Base-by-base conservation (phyloP, 139 green algal species). In the Deuterostichococcus epilithicus region DNA sequence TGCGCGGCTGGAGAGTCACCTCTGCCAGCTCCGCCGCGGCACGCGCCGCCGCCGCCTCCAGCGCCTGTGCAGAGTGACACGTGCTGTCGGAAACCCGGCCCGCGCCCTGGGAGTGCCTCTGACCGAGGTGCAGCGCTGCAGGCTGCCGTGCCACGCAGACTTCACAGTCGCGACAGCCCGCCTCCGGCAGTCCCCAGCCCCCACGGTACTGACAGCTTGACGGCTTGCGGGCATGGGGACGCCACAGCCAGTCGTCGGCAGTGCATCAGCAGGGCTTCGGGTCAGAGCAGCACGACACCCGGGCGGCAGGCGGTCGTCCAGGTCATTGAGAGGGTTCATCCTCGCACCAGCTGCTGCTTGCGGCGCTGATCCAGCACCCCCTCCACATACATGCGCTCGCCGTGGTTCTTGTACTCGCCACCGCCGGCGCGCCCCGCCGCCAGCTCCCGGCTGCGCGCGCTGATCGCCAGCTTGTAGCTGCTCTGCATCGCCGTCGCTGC, bases 311-410 rank as follows among this genome's bases (percentile, higher is more conserved):
- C n/a, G n/a, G n/a, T n/a, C n/a, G n/a, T n/a, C n/a, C n/a, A n/a
- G n/a, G n/a, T n/a, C n/a, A n/a, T n/a, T n/a, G n/a, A n/a, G 52
- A 63, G 52, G 10, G 18, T 52, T 13, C 42, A 52, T 23, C 3
- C 10, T 28, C 52, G 3, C 73, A 90, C 85, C 83, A 80, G 81
- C 36, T 74, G 77, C 32, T 72, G 68, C 44, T 70, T 68, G 3
- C 22, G 22, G 78, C 77, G 45, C 82, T 74, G 60, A 74, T 93
- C 87, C 69, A 90, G 30, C 39, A 84, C 60, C 15, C 90, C 90
- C 82, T 96, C 91, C 67, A 89, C 86, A 73, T 96, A 96, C 66
- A 96, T 83, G 79, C 92, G 91, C 84, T 95, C 89, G 26, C 90
- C 90, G 65, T 95, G 95, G 77, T 93, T 94, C 30, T 81, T 78